Evolutionary conservation across 2,329 filamentous ascomycete species (phyloP).

Genomic region (Penicillium sp.): DNA sequence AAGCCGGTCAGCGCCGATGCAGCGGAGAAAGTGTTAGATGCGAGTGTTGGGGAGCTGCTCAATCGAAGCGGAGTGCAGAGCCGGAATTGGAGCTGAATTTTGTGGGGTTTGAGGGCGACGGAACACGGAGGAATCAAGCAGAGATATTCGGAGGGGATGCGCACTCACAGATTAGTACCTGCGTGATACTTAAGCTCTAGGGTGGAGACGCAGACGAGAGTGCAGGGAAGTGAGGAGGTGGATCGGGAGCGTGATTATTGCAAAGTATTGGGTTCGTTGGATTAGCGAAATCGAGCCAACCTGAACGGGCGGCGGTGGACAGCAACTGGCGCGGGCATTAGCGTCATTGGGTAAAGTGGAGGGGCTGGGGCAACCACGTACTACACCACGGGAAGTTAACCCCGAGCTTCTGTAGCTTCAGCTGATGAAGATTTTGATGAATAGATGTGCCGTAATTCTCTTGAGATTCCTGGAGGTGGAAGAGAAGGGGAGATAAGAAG

Average conservation of each 20-base stretch:
- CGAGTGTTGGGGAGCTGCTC: constrained; percentile 3
- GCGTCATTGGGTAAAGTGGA: constrained; percentile 17
- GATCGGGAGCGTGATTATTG: neutral
- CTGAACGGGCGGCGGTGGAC: constrained; percentile 21
- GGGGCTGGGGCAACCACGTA: constrained; percentile 8
- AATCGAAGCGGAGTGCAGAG: constrained; percentile 10
- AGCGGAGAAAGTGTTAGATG: neutral
- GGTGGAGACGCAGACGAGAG: constrained; percentile 4
- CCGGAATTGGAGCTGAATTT: constrained; percentile 26
- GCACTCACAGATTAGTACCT: constrained; percentile 20
- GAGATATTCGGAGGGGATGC: constrained; percentile 3
- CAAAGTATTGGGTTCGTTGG: constrained; percentile 1
- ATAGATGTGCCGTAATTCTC: neutral
- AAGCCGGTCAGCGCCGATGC: constrained; percentile 1
- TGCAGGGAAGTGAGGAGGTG: constrained; percentile 8
- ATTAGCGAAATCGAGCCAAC: constrained; percentile 20
- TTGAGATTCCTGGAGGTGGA: neutral
- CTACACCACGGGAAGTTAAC: neutral
- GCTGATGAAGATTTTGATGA: neutral
- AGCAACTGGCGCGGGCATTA: constrained; percentile 14
- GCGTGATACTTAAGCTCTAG: constrained; percentile 3
- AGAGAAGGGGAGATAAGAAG: neutral
- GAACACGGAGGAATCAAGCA: constrained; percentile 19
- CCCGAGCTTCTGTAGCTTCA: neutral
- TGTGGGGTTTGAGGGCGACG: constrained; percentile 20